phyloP scores from a whole-genome alignment of 768 basidiomycete species.

The Coprinopsis sp. region DNA sequence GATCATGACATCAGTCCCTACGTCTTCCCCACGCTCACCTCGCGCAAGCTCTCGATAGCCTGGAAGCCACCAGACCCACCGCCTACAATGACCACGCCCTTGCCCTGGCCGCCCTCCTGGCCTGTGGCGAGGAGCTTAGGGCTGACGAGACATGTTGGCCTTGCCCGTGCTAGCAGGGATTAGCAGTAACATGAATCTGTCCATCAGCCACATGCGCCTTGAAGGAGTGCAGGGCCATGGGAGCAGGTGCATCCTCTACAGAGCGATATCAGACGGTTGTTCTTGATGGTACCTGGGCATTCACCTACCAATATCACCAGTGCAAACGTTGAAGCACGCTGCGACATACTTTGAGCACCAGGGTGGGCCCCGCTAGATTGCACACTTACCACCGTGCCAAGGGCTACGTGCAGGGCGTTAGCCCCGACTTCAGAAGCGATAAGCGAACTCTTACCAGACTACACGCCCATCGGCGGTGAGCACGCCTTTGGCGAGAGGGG shows the following conservation, averaged over 20 bases:
- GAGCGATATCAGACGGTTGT: slow-evolving; percentile 11
- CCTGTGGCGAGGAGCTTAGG: slow-evolving; percentile 49
- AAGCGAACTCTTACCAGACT: slow-evolving; percentile 52
- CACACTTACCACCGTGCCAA: slow-evolving; percentile 75
- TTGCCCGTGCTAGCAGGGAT: slow-evolving; percentile 56
- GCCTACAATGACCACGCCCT: slow-evolving; percentile 78
- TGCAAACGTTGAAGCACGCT: slow-evolving; percentile 88
- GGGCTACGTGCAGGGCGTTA: slow-evolving; percentile 39
- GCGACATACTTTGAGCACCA: not conserved
- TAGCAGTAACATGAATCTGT: slow-evolving; percentile 76
- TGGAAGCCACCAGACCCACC: slow-evolving; percentile 80
- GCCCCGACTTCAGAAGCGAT: not conserved
- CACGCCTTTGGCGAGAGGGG: slow-evolving; percentile 79
- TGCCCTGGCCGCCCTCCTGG: slow-evolving; percentile 42
- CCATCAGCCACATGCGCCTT: slow-evolving; percentile 60
- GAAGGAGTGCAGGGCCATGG: slow-evolving; percentile 76
- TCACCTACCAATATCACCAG: slow-evolving; percentile 68
- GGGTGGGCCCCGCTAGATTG: not conserved
- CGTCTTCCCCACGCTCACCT: slow-evolving; percentile 42
- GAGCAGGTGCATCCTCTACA: slow-evolving; percentile 85
- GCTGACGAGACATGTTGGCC: slow-evolving; percentile 59
- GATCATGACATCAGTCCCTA: not conserved
- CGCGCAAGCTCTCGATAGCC: slow-evolving; percentile 74
- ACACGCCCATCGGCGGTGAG: slow-evolving; percentile 74
- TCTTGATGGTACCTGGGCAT: not conserved